A percentile compares a stretch with the other conserved stretches of the same genome.
Conservation (phyloP, 140 eudicot species). For the Bidens hawaiensis region DNA sequence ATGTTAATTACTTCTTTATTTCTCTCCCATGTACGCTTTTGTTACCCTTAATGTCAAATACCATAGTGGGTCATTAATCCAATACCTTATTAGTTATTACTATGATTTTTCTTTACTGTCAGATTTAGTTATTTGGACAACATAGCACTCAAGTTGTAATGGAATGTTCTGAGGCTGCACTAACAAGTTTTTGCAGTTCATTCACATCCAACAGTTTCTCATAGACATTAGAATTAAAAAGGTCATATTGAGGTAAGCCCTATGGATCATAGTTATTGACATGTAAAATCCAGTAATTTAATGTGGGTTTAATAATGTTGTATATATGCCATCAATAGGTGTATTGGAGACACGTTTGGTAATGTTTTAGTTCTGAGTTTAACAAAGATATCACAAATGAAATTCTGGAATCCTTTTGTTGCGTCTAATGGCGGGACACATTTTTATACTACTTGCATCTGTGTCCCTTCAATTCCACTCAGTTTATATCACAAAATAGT, state of each 20-base stretch:
- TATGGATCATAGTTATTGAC: neutral
- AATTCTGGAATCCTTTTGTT: constrained; percentile 65
- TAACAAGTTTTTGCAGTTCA: constrained; percentile 84
- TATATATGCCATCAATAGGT: constrained; percentile 42
- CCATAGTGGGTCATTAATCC: neutral
- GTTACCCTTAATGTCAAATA: constrained; percentile 6
- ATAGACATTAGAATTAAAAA: constrained; percentile 49
- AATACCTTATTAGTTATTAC: constrained; percentile 6
- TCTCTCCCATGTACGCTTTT: constrained; percentile 63
- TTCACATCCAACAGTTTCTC: constrained; percentile 67
- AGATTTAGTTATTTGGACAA: constrained; percentile 81
- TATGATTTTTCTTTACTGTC: constrained; percentile 44
- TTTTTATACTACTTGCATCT: too few relatives aligned
- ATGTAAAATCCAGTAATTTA: constrained; percentile 9
- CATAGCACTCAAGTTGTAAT: constrained; percentile 74
- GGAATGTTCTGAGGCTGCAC: constrained; percentile 58
- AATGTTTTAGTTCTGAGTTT: constrained; percentile 65
- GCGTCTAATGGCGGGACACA: constrained; percentile 66
- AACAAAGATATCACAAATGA: constrained; percentile 65
- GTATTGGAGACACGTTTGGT: constrained; percentile 79
- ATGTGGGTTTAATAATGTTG: neutral
- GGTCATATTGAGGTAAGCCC: constrained; percentile 76
- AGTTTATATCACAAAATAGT: neutral
- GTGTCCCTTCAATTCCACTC: too few relatives aligned
- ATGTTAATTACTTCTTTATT: too few relatives aligned